Base-by-base conservation (phyloP, 129 eudicot species). In the Ambrosia trifida region DNA sequence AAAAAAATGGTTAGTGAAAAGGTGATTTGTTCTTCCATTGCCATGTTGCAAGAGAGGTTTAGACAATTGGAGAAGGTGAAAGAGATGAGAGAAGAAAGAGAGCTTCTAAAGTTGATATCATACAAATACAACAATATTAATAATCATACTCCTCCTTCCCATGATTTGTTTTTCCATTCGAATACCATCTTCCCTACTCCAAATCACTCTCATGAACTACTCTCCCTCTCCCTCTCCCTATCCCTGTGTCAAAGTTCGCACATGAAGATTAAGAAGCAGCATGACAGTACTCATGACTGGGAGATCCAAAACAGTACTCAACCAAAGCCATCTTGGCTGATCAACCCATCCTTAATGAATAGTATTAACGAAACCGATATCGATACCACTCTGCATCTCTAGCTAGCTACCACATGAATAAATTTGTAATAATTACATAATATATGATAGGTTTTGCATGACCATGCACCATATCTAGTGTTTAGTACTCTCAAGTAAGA, bases 341-440 rank as follows among this genome's bases (percentile, higher is more conserved):
- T 40, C 44, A 74, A 17, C 4, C 53, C 75, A 18, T 30, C 65
- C 5, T 17, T 56, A 1, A 14, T 61, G 51, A 82, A 61, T 66
- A 30, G 3, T 41, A 10, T 5, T 4, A 47, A 11, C 4, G 17
- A 11, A 11, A 7, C 31, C 28, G 96, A 82, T 66, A 85, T 92
- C 32, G 98, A 92, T 71, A 92, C 98, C 54, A 84, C 98, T 81
- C 91, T 92, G 61, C 98, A 83, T 81, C 84, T 80, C 77, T 80
- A 74, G 80, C 69, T 63, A 72, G n/a, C 57, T 7, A 51, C 14
- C 40, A 40, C 44, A 40, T 40, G 9, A 40, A 40, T 40, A 40
- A 40, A 40, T 40, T 40, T 40, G 44, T 40, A 40, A 40, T 40
- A 40, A 6, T 40, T 40, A 40, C 44, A 40, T 40, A 40, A 40